phyloP scores from a whole-genome alignment of 176 grass and related monocot genomes.

The Phoenix dactylifera region DNA sequence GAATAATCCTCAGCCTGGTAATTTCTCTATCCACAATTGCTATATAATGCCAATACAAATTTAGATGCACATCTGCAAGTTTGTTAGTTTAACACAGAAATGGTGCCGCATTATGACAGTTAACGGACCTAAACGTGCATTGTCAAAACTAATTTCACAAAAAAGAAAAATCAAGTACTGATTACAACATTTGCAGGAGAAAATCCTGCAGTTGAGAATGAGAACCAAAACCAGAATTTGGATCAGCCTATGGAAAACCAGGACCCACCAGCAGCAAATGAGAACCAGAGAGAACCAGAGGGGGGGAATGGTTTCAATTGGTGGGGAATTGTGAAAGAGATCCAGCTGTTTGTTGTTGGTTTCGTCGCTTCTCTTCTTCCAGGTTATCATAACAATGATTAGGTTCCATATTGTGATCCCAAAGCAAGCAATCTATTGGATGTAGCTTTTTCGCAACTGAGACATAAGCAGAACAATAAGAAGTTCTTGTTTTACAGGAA shows the following conservation, averaged over 20 bases:
- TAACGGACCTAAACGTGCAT: no score
- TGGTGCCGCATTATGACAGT: background rate
- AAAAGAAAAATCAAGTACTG: no score
- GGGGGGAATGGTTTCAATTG: conserved; percentile 40
- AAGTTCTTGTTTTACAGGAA: no score
- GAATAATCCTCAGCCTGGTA: conserved; percentile 49
- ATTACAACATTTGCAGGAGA: conserved; percentile 20
- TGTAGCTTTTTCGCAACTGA: no score
- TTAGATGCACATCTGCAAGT: background rate
- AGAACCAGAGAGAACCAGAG: conserved; percentile 35
- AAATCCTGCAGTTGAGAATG: conserved; percentile 28
- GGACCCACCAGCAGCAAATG: conserved; percentile 43
- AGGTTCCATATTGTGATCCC: conserved; percentile 9
- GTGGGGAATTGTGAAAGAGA: conserved; percentile 62
- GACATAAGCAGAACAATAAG: no score
- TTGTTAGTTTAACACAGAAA: background rate
- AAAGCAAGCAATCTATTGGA: no score
- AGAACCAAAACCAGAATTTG: conserved; percentile 11
- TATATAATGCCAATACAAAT: background rate
- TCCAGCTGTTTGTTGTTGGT: conserved; percentile 71
- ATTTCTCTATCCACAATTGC: background rate
- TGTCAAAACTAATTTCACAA: no score
- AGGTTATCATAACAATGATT: conserved; percentile 76
- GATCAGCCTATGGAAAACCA: conserved; percentile 50
- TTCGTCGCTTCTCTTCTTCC: conserved; percentile 89